A percentile compares a stretch with the other conserved stretches of the same genome.
Conservation (phyloP, 495 filamentous ascomycete species). For the Penicillium steckii region DNA sequence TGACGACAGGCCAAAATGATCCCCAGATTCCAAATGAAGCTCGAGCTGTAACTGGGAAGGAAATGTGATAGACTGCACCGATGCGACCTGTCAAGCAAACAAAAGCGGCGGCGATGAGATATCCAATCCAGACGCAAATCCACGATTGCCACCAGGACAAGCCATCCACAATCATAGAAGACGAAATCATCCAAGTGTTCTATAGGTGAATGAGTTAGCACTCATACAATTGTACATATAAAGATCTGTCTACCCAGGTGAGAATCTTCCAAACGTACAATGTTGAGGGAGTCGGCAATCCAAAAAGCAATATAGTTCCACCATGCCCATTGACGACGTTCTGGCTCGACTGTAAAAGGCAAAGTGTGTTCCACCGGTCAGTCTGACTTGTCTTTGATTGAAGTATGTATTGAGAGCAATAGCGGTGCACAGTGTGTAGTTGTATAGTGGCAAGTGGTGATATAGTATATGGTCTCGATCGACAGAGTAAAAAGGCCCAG, state of each 20-base stretch:
- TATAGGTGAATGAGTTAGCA: conserved; percentile 12
- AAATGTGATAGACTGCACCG: conserved; percentile 86
- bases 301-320: conserved; percentile 92
- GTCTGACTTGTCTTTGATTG: conserved; percentile 2
- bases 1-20: conserved; percentile 86
- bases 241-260: not conserved
- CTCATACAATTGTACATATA: too few species aligned
- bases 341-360: conserved; percentile 64
- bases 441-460: too few species aligned
- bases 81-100: conserved; percentile 79
- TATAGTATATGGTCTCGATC: too few species aligned
- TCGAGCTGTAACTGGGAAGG: conserved; percentile 76
- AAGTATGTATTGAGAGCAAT: not conserved
- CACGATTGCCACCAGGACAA: conserved; percentile 96
- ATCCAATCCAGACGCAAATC: conserved; percentile 85
- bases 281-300: conserved; percentile 94
- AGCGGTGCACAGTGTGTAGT: too few species aligned
- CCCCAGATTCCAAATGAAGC: conserved; percentile 87
- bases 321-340: conserved; percentile 80
- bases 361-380: conserved; percentile 15
- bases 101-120: conserved; percentile 72
- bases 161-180: conserved; percentile 73
- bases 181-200: conserved; percentile 98
- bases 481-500: too few species aligned
- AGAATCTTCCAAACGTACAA: conserved; percentile 46